A percentile compares a stretch with the other conserved stretches of the same genome.
Conservation (phyloP, 176 grass and related monocot genomes). For the Lolium multiflorum region DNA sequence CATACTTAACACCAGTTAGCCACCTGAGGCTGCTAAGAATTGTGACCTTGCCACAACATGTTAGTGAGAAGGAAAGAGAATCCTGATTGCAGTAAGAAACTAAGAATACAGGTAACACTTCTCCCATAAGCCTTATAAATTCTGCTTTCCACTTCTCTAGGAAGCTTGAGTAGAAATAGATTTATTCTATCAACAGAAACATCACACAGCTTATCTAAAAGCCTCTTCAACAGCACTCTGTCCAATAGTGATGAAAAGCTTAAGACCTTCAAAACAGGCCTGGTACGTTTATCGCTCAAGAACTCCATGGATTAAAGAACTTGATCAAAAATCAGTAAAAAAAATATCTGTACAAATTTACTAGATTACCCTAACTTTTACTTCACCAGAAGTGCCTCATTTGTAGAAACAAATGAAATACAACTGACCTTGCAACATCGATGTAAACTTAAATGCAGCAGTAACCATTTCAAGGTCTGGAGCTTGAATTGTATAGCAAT, state of each 20-base stretch:
- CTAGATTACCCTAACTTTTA: background rate
- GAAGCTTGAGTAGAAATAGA: conserved; percentile 10
- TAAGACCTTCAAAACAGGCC: background rate
- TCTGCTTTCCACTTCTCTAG: background rate
- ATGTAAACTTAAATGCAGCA: conserved; percentile 75
- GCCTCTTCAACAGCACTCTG: background rate
- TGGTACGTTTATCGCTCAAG: background rate
- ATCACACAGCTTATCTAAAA: conserved; percentile 9
- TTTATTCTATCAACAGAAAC: conserved; percentile 17
- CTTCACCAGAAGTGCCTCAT: background rate
- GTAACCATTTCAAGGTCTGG: conserved; percentile 82
- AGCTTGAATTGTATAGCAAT: conserved; percentile 92
- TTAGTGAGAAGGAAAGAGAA: background rate
- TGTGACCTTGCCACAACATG: background rate
- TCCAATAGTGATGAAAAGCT: background rate
- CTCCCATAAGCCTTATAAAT: background rate
- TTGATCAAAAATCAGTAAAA: background rate
- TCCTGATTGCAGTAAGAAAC: conserved; percentile 1
- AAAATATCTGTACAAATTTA: background rate
- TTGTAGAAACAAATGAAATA: conserved; percentile 29
- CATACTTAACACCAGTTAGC: conserved; percentile 17
- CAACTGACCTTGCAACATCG: conserved; percentile 85
- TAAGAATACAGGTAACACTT: conserved; percentile 12
- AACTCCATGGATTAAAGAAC: background rate
- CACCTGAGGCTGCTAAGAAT: conserved; percentile 17